Conservation (phyloP, 192 early-diverging fungal species). For the Gaertneriomyces semiglobifer region DNA sequence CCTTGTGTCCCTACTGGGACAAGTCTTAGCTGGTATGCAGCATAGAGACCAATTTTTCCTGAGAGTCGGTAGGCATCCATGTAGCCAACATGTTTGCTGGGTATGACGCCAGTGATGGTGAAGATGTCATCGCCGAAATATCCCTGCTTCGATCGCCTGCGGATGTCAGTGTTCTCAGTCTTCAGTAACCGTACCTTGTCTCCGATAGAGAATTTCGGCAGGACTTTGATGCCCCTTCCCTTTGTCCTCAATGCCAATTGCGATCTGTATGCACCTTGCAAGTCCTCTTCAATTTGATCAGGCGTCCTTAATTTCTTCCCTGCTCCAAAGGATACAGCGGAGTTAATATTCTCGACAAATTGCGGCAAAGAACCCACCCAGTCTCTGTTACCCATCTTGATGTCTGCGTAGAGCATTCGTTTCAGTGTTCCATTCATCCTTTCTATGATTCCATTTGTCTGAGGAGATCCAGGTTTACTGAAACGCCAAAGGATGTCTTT, state of each 20-base stretch:
- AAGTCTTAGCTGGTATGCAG: background rate
- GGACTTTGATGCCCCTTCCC: background rate
- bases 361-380: constrained; percentile 1
- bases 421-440: constrained; percentile 10
- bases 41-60: background rate
- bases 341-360: constrained; percentile 5
- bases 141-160: background rate
- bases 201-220: background rate
- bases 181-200: background rate
- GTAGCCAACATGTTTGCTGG: background rate
- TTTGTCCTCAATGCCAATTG: constrained; percentile 6
- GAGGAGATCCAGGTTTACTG: background rate
- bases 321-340: background rate
- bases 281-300: background rate
- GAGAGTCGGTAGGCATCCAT: background rate
- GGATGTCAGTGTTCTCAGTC: background rate
- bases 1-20: background rate
- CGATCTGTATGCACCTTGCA: no score
- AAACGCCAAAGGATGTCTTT: background rate
- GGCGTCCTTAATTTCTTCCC: background rate
- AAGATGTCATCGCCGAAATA: background rate
- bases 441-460: background rate
- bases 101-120: background rate
- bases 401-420: background rate
- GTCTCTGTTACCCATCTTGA: constrained; percentile 5